A percentile compares a stretch with the other conserved stretches of the same genome.
Conservation (phyloP, 768 basidiomycete genomes). For the Paxillus rubicundulus region DNA sequence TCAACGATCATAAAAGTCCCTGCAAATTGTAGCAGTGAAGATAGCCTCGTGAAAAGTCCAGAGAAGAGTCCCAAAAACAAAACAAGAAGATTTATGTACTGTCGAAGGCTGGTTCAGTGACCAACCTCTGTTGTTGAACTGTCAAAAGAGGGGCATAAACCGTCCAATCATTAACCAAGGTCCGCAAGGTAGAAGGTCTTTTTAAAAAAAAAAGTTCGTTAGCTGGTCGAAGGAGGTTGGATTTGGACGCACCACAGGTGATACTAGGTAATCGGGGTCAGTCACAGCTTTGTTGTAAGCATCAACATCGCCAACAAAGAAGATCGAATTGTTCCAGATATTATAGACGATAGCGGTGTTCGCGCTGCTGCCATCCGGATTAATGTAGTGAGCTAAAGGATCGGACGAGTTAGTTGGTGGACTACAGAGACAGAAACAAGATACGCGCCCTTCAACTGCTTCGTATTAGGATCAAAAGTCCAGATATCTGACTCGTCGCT, state of each 20-base stretch:
- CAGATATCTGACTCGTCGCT: conserved; percentile 48
- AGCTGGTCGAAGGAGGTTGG: neutral
- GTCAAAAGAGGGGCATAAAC: neutral
- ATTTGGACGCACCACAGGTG: conserved; percentile 33
- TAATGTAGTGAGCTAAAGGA: conserved; percentile 43
- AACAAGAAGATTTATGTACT: neutral
- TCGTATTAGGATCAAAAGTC: conserved; percentile 37
- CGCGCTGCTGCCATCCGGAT: conserved; percentile 41
- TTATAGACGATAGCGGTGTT: conserved; percentile 41
- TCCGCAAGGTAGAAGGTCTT: conserved; percentile 2
- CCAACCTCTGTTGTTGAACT: neutral
- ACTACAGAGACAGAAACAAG: neutral
- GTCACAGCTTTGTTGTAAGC: conserved; percentile 37
- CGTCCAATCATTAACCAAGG: neutral
- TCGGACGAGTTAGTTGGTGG: neutral
- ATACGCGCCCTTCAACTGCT: conserved; percentile 39
- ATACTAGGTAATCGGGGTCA: conserved; percentile 4
- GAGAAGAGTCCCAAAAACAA: neutral
- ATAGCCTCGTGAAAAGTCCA: neutral
- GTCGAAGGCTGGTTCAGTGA: neutral
- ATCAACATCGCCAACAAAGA: conserved; percentile 43
- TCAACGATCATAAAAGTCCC: no score
- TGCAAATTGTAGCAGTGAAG: no score
- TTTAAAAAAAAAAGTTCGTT: neutral
- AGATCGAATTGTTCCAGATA: conserved; percentile 37